Evolutionary conservation across 805 yeast species (phyloP).

Genomic region (Isabelozyma pseudorhagii): DNA sequence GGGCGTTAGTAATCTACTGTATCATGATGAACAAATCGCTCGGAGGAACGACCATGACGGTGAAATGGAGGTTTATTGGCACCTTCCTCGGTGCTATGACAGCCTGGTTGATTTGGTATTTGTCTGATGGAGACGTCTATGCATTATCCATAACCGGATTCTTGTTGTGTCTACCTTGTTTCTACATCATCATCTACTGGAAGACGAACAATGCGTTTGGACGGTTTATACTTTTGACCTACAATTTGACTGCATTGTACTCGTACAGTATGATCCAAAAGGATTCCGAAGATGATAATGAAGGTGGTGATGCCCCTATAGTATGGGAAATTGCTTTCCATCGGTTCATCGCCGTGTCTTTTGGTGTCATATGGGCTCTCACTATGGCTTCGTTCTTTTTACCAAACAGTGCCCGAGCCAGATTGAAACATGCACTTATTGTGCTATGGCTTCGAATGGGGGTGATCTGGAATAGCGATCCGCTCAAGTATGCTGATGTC

Average conservation of each 20-base stretch:
- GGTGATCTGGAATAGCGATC: constrained; percentile 75
- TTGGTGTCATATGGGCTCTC: constrained; percentile 78
- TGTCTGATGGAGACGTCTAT: constrained; percentile 53
- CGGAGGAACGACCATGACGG: constrained; percentile 82
- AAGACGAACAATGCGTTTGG: constrained; percentile 60
- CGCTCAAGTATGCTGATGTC: constrained; percentile 45
- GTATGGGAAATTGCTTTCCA: constrained; percentile 75
- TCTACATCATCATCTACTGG: constrained; percentile 67
- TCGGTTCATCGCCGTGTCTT: constrained; percentile 65
- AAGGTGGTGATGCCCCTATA: constrained; percentile 68
- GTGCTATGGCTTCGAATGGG: constrained; percentile 79
- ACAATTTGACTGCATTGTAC: constrained; percentile 74
- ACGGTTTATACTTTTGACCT: constrained; percentile 68
- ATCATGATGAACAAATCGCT: constrained; percentile 82
- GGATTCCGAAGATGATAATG: constrained; percentile 57
- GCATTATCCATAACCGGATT: constrained; percentile 51
- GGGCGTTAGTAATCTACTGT: constrained; percentile 80
- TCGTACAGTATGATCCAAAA: constrained; percentile 64
- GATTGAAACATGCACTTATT: constrained; percentile 63
- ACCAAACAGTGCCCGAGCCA: constrained; percentile 73
- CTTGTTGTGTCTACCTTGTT: constrained; percentile 44
- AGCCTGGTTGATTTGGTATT: constrained; percentile 60
- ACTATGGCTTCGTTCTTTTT: constrained; percentile 60
- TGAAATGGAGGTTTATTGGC: constrained; percentile 70
- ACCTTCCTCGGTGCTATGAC: constrained; percentile 66